Evolutionary conservation across 1,139 yeast genomes (phyloP).

Genomic region (Pichia sp.): DNA sequence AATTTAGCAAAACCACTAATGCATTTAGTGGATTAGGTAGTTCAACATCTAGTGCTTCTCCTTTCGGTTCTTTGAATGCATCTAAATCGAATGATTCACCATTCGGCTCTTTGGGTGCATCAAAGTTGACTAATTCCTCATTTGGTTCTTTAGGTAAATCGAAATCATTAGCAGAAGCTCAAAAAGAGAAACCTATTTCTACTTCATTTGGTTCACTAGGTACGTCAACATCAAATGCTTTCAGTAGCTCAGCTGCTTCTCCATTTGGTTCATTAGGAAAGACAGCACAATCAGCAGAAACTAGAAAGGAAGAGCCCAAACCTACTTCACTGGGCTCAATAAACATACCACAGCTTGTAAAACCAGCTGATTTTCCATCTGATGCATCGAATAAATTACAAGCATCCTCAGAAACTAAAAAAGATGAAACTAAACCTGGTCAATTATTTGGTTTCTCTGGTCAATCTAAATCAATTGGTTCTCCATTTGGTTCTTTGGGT

Average conservation of each 20-base stretch:
- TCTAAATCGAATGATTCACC: too few species aligned
- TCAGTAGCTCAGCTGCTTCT: background rate
- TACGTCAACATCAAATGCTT: background rate
- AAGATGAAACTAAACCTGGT: background rate
- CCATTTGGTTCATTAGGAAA: background rate
- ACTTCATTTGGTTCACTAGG: background rate
- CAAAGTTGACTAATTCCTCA: too few species aligned
- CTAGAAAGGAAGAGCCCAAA: background rate
- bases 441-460: too few species aligned
- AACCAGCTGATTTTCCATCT: too few species aligned
- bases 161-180: background rate
- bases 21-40: constrained; percentile 3
- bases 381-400: too few species aligned
- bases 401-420: too few species aligned
- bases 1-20: background rate
- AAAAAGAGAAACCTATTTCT: background rate
- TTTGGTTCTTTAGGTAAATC: too few species aligned
- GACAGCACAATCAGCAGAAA: background rate
- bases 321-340: background rate
- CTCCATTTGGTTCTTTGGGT: background rate
- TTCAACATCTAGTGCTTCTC: too few species aligned
- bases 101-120: background rate
- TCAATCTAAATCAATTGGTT: too few species aligned
- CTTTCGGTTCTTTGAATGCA: too few species aligned
- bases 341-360: background rate